A percentile compares a stretch with the other conserved stretches of the same genome.
Conservation (phyloP, 2,329 filamentous ascomycete genomes). For the Paecilomyces sp. region DNA sequence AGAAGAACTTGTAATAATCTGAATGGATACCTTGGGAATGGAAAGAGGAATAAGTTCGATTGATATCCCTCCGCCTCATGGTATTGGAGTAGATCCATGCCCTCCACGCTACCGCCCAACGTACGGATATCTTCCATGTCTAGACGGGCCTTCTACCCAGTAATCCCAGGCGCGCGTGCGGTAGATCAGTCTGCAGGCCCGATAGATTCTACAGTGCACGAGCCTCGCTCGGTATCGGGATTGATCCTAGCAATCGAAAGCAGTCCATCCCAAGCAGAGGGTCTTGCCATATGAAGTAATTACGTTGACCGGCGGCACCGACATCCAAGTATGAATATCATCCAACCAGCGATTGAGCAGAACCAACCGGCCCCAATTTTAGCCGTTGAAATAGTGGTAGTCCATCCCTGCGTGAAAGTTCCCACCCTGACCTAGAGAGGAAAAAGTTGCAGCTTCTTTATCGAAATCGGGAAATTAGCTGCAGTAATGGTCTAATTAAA, state of each 20-base stretch:
- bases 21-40: not conserved
- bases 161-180: constrained; percentile 15
- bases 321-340: constrained; percentile 9
- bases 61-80: constrained; percentile 18
- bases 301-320: constrained; percentile 18
- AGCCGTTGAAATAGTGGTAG: not conserved
- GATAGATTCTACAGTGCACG: constrained; percentile 4
- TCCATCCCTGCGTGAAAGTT: constrained; percentile 2
- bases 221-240: constrained; percentile 2
- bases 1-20: not conserved
- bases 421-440: constrained; percentile 4
- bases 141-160: constrained; percentile 15
- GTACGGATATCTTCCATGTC: constrained; percentile 12
- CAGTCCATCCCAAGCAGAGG: constrained; percentile 20
- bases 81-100: constrained; percentile 8
- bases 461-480: constrained; percentile 9
- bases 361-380: not conserved
- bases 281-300: constrained; percentile 8
- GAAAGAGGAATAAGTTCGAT: constrained; percentile 11
- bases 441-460: constrained; percentile 6
- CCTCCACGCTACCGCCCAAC: constrained; percentile 1
- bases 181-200: constrained; percentile 18
- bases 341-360: constrained; percentile 16
- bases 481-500: constrained; percentile 2
- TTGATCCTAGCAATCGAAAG: constrained; percentile 9